Evolutionary conservation across 2,329 filamentous ascomycete genomes (phyloP).

Genomic region (Nemania bipapillata): DNA sequence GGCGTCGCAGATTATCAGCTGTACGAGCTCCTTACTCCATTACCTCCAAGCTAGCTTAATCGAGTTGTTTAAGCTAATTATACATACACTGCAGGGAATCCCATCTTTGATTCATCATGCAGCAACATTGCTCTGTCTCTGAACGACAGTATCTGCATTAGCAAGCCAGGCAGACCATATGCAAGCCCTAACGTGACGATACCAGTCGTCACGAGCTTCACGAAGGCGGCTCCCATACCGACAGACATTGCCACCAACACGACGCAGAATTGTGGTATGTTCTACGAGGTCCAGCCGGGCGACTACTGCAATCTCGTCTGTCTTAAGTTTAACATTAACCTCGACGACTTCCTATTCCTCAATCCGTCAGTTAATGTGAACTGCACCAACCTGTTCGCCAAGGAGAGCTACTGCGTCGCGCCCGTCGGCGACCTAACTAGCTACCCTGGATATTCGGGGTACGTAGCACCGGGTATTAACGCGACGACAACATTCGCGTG

Average conservation of each 20-base stretch:
- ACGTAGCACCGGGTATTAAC: background rate
- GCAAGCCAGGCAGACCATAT: no score
- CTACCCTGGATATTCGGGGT: constrained; percentile 26
- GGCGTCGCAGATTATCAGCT: background rate
- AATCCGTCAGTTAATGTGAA: constrained; percentile 11
- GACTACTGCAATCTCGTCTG: constrained; percentile 41
- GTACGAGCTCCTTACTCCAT: no score
- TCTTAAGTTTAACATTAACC: background rate
- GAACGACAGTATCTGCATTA: constrained; percentile 9
- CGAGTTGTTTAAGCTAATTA: no score
- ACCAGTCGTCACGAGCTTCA: no score
- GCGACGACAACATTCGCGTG: background rate
- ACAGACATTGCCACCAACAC: constrained; percentile 45
- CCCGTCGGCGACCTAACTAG: constrained; percentile 19
- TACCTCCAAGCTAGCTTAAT: no score
- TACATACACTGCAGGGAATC: constrained; percentile 9
- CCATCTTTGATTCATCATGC: background rate
- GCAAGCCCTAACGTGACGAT: no score
- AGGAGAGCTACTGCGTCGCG: constrained; percentile 14
- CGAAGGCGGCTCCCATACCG: constrained; percentile 43
- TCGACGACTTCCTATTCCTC: constrained; percentile 8
- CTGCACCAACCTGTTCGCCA: constrained; percentile 25
- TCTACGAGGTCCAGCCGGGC: constrained; percentile 47
- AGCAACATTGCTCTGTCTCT: constrained; percentile 1
- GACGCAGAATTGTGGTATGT: constrained; percentile 46